Percentiles rank a stretch among this genome's conserved stretches.
These are phyloP conservation scores for Tubosaeta sp. DNA, from an alignment of 768 basidiomycete species.

Conservation along the genomic window DNA sequence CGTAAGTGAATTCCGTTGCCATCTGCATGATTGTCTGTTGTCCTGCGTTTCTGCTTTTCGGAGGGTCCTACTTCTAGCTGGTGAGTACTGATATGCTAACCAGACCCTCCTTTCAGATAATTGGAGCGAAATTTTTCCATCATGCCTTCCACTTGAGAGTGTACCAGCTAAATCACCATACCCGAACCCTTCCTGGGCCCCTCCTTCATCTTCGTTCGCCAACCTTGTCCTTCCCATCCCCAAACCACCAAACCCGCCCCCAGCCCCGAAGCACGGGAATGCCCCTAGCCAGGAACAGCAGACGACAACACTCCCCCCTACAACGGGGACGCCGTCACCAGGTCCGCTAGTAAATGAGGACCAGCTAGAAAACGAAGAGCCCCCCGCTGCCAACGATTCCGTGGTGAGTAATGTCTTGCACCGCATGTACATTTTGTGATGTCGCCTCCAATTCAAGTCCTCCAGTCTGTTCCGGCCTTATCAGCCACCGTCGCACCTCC, in stretches of 20 bases:
- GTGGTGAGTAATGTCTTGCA: slow-evolving; percentile 1
- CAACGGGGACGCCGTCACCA: background rate
- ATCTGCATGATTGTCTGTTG: background rate
- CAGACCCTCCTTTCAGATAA: slow-evolving; percentile 14
- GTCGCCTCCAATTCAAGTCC: slow-evolving; percentile 3
- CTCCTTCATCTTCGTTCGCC: slow-evolving; percentile 14
- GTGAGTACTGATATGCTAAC: background rate
- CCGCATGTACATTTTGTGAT: background rate
- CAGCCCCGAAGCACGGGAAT: background rate
- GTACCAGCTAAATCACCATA: slow-evolving; percentile 26
- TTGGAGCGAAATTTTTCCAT: slow-evolving; percentile 25
- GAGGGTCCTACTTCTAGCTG: background rate
- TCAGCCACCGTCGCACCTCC: slow-evolving; percentile 21
- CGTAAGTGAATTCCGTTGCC: slow-evolving; percentile 18
- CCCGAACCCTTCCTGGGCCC: slow-evolving; percentile 22
- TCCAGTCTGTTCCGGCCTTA: slow-evolving; percentile 21
- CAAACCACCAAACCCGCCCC: slow-evolving; percentile 5
- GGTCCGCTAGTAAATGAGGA: background rate
- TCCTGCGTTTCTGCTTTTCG: background rate
- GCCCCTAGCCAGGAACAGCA: background rate
- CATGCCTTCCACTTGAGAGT: background rate
- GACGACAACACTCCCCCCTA: background rate
- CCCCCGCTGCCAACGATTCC: background rate
- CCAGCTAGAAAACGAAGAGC: background rate
- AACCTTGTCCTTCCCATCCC: slow-evolving; percentile 24